phyloP scores from a whole-genome alignment of 2,329 filamentous ascomycete species.

The Venturia nashicola region DNA sequence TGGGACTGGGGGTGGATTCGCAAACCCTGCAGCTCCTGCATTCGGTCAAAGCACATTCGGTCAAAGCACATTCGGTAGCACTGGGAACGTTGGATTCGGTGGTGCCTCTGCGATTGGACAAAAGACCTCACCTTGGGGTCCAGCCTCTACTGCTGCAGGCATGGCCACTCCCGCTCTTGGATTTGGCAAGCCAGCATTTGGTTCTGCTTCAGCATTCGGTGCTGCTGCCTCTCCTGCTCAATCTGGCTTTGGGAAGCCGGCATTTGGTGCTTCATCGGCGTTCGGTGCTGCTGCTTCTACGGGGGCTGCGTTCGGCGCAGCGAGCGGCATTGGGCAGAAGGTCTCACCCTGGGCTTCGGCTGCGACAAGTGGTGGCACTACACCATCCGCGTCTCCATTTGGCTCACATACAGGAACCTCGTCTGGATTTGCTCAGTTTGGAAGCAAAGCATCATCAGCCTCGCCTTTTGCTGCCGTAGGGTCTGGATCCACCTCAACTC shows the following conservation, averaged over 20 bases:
- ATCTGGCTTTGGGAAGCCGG: conserved; percentile 12
- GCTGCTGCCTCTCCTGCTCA: conserved; percentile 1
- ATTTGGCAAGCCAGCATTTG: conserved; percentile 5
- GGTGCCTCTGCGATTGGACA: conserved; percentile 15
- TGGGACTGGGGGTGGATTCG: conserved; percentile 9
- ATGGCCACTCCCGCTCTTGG: conserved; percentile 6
- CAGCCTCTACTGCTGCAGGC: conserved; percentile 6
- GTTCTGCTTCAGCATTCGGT: conserved; percentile 12
- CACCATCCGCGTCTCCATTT: conserved; percentile 21
- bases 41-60: conserved; percentile 16
- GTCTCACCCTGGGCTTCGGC: conserved; percentile 7
- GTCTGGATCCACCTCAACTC: conserved; percentile 17
- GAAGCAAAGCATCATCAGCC: conserved; percentile 5
- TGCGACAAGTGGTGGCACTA: not conserved
- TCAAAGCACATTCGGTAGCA: conserved; percentile 12
- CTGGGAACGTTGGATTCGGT: conserved; percentile 11
- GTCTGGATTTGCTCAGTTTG: conserved; percentile 23
- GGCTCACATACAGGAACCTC: conserved; percentile 15
- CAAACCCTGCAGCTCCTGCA: conserved; percentile 14
- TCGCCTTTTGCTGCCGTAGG: conserved; percentile 9
- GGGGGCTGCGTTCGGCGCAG: conserved; percentile 19
- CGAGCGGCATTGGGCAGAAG: conserved; percentile 2
- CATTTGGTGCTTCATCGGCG: conserved; percentile 14
- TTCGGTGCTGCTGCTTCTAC: conserved; percentile 14
- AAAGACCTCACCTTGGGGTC: conserved; percentile 18